Percentiles rank a stretch among this genome's conserved stretches.
Conservation (phyloP, 192 early-diverging fungal genomes). For the Pilobolus umbonatus region DNA sequence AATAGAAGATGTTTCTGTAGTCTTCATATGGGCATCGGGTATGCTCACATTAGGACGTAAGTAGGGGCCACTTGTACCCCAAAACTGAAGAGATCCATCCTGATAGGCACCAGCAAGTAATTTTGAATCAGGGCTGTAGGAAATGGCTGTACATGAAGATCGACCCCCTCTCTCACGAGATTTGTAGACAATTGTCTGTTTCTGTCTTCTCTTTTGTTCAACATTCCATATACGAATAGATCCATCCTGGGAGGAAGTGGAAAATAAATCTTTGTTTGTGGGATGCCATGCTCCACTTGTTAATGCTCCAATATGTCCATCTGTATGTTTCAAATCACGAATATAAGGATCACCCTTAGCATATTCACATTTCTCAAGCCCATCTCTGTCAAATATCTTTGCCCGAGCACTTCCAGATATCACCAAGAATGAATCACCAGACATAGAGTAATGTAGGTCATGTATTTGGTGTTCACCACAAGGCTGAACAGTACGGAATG, state of each 20-base stretch:
- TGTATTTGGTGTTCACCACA: conserved; percentile 77
- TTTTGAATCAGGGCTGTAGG: conserved; percentile 68
- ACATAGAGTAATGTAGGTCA: conserved; percentile 69
- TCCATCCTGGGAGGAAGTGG: conserved; percentile 78
- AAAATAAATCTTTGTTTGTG: conserved; percentile 51
- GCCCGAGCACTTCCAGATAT: conserved; percentile 70
- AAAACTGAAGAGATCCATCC: conserved; percentile 78
- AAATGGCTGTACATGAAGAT: conserved; percentile 62
- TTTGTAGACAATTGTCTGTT: conserved; percentile 72
- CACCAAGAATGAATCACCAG: conserved; percentile 75
- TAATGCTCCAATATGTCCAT: conserved; percentile 79
- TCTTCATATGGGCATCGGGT: conserved; percentile 64
- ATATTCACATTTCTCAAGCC: conserved; percentile 65
- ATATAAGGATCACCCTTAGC: conserved; percentile 94
- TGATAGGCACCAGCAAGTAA: conserved; percentile 62
- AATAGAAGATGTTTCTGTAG: conserved; percentile 65
- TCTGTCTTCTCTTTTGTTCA: conserved; percentile 64
- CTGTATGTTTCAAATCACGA: conserved; percentile 77
- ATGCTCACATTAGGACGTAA: conserved; percentile 54
- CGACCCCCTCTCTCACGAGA: conserved; percentile 65
- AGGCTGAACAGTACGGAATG: conserved; percentile 79
- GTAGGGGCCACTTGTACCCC: conserved; percentile 62
- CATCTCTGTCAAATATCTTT: conserved; percentile 78
- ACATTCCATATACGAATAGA: conserved; percentile 85
- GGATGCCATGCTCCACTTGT: conserved; percentile 84